Evolutionary conservation across 768 basidiomycete species (phyloP), one percentile per base, ranked within the genome.

Genomic region (Obba rivulosa): DNA sequence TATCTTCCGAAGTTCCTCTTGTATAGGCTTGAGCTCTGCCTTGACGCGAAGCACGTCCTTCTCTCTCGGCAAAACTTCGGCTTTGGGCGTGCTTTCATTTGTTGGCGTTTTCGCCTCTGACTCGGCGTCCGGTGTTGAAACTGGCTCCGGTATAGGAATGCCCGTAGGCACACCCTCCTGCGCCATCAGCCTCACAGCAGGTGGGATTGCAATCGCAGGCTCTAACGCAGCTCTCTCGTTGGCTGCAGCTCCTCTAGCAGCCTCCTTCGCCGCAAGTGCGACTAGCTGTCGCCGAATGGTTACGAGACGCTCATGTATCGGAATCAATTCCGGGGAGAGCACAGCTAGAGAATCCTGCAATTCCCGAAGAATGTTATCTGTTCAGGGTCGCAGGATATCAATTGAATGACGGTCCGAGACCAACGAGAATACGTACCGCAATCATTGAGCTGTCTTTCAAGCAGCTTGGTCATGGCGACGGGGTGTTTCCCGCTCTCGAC

Each of bases 1-100:
- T 57, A 99, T 95, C 69, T 87, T 90, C 48, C 95, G 79, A 46
- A 99, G 76, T 61, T 98, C 96, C 64, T 96, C 92, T 49, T 88
- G 79, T 40, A 97, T 68, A 38, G 89, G 85, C 68, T 94, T 93
- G 49, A 95, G 77, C 65, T 96, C 94, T 13, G 61, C 51, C 54
- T 58, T 63, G 3, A 63, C 48, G 36, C 53, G 53, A 10, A 55
- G 53, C 14, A 43, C 43, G 2, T 57, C 55, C 24, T 52, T 58
- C 14, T 55, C 54, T 44, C 48, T 55, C 4, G 52, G 50, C 16
- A 40, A 40, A 40, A 17, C 9, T 38, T 56, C 55, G 23, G 53
- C 49, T 39, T 60, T 61, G 2, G 61, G 57, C 18, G 54, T 56
- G 25, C 48, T 58, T 38, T 61, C 60, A 21, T 56, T 61, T 22